Base-by-base conservation (phyloP, 169 alveolate species). In the Sarcocystis neurona region DNA sequence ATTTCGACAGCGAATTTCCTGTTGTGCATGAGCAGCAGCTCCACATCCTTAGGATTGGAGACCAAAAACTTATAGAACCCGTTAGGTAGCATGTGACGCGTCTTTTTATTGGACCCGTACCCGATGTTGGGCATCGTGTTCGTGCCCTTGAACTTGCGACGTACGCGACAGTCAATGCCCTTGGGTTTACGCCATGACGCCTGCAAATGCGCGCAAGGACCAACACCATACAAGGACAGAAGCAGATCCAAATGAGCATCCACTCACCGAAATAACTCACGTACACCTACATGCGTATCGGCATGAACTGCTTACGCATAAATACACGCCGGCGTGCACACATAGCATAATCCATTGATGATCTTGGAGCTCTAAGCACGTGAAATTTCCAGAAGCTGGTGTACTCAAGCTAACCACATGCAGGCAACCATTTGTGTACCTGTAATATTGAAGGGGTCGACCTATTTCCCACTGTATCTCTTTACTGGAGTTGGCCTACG, bases 161-260 rank as follows among this genome's bases (percentile, higher is more conserved):
- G 97, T 63, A 97, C 99, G 79, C 99, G 97, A 79, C 98, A 96
- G 92, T 98, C 99, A 77, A 98, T 98, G 94, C 99, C 99, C 95
- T 97, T 96, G 84, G 99, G 99, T 94, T 97, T 97, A 94, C 99
- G 96, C 99, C 99, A 98, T 88, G 96, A 94, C 41, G 94, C 93
- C 97, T 95, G 87, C 89, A 80, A 68, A 47, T 39, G n/a, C 27
- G 43, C 89, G 34, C 15, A 23, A 23, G 6, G 53, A 30, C 0
- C 43, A 60, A n/a, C 27, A 46, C 63, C 2, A 15, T 80, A 6
- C 10, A 15, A 0, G 15, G 30, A 60, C 84, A 41, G n/a, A 34
- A 27, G 39, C 70, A 0, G 20, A 6, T 58, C 70, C 39, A 10
- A 58, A 58, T 10, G 70, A 10, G 20, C 20, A 58, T 18, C n/a